phyloP scores from a whole-genome alignment of 2,329 filamentous ascomycete genomes.

The Acephala macrosclerotiorum region DNA sequence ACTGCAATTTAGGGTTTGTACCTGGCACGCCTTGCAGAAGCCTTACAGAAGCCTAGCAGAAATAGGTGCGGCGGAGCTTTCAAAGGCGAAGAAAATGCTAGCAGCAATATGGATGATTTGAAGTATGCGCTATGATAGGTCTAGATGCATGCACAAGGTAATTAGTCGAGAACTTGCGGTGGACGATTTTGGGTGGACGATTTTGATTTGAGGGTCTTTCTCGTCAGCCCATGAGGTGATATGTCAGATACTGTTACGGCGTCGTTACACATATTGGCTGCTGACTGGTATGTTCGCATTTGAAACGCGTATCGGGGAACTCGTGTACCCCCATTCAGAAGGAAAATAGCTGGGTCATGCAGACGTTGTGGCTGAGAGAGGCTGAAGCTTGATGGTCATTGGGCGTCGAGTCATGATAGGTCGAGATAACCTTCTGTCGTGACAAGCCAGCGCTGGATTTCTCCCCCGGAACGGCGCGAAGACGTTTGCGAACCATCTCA shows the following conservation, averaged over 20 bases:
- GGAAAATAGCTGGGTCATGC: not conserved
- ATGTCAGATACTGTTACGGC: conserved; percentile 3
- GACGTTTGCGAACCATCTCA: not conserved
- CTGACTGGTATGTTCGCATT: not conserved
- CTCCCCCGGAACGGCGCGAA: not conserved
- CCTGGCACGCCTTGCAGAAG: conserved; percentile 11
- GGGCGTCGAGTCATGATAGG: not conserved
- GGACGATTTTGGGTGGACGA: not conserved
- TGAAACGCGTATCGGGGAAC: not conserved
- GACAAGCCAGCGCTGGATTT: not conserved
- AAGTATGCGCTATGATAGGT: not conserved
- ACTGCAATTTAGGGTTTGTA: not conserved
- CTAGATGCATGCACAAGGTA: not conserved
- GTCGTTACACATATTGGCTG: conserved; percentile 6
- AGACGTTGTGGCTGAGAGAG: not conserved
- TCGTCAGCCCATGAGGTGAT: conserved; percentile 9
- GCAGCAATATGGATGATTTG: not conserved
- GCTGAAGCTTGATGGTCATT: not conserved
- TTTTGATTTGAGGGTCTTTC: not conserved
- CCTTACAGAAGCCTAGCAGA: conserved; percentile 11
- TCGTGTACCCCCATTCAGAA: not conserved
- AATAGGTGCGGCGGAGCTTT: not conserved
- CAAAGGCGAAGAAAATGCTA: not conserved
- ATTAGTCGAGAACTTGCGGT: not conserved
- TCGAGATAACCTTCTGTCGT: conserved; percentile 3